Conservation (phyloP, 495 filamentous ascomycete genomes). For the Cercophora newfieldiana region DNA sequence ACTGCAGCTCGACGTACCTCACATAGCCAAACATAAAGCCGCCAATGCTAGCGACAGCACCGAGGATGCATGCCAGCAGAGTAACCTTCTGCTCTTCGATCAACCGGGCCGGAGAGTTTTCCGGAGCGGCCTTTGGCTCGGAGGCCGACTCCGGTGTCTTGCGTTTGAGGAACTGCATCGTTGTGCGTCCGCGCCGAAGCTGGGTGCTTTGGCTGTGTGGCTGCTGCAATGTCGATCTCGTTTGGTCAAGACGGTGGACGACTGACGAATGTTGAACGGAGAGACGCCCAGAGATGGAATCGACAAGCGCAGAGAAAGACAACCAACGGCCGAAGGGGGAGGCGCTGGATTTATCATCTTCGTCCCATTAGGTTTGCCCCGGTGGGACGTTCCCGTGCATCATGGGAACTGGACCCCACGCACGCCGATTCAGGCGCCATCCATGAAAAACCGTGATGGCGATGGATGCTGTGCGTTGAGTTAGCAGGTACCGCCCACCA, state of each 20-base stretch:
- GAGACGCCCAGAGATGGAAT: background rate
- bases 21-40: constrained; percentile 81
- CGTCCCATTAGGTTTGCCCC: background rate
- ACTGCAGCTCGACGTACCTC: constrained; percentile 47
- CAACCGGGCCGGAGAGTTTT: constrained; percentile 8
- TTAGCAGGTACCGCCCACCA: background rate
- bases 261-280: background rate
- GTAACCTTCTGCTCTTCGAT: constrained; percentile 38
- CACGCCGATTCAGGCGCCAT: constrained; percentile 2
- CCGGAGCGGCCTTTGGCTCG: constrained; percentile 1
- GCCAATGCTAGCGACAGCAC: constrained; percentile 62
- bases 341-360: constrained; percentile 3
- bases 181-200: background rate
- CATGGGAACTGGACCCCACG: background rate
- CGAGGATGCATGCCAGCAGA: constrained; percentile 40
- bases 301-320: background rate
- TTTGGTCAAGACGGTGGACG: background rate
- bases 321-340: background rate
- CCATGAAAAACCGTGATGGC: constrained; percentile 3
- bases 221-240: background rate
- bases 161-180: constrained; percentile 1
- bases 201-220: background rate
- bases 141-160: constrained; percentile 4
- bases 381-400: background rate
- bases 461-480: background rate